Evolutionary conservation across 352 stramenopile genomes (phyloP), one percentile per base, ranked within the genome.

Genomic region (Vaucheria bursata): DNA sequence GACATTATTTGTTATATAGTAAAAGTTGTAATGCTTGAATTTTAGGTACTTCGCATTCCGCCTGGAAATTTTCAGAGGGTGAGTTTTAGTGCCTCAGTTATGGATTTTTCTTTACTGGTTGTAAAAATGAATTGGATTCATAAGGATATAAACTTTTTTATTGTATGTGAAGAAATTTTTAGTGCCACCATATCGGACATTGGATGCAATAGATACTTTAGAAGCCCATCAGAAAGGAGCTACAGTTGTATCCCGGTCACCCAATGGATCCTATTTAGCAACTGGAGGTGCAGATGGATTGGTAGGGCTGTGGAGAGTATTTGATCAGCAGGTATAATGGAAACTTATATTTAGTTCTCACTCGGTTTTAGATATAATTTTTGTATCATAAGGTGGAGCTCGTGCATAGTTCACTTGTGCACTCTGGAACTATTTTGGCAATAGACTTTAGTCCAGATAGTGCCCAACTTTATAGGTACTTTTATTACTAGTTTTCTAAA

Each of bases 361-460:
- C n/a, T 59, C n/a, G n/a, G n/a, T 59, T 59, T 59, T 18, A n/a
- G 45, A n/a, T n/a, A n/a, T 59, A 59, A 18, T n/a, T n/a, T n/a
- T n/a, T n/a, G n/a, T n/a, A n/a, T n/a, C n/a, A n/a, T n/a, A n/a
- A 82, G 77, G 77, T 82, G 33, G 77, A 82, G 31, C 77, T 82
- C 32, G 71, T 82, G 12, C 75, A 79, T 31, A 78, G 68, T 32
- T 71, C 77, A 6, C 69, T 82, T 12, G 71, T 82, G 25, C 77
- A 82, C 65, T 71, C 77, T 33, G 77, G 77, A 32, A 64, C 77
- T 4, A 73, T 82, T 1, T 74, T 82, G 49, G 75, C 77, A 1
- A 39, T 82, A 36, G 59, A 71, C 34, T 82, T 82, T 75, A 73
- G 71, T 34, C 38, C 77, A 8, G 39, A 82, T 64, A 78, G 68